Conservation (phyloP, 1,284 basidiomycete species). For the Cronartium ribicola region DNA sequence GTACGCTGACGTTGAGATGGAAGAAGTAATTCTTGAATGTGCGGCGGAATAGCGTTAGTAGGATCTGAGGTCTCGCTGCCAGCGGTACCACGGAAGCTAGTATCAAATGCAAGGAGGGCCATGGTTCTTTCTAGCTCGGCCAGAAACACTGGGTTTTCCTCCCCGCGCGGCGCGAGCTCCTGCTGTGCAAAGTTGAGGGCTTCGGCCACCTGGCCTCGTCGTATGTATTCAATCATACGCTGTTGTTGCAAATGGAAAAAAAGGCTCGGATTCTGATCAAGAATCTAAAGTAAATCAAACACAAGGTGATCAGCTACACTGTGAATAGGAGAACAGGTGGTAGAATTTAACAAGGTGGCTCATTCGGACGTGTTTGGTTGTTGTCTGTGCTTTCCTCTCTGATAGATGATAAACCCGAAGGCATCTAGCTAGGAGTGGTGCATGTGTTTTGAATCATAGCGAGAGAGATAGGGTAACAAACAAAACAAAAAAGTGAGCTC, state of each 20-base stretch:
- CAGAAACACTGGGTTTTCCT: constrained; percentile 89
- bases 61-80: constrained; percentile 65
- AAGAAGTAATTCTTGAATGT: constrained; percentile 61
- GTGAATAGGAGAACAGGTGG: too few relatives aligned
- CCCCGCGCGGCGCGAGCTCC: constrained; percentile 87
- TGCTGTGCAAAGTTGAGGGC: constrained; percentile 86
- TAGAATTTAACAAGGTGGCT: not conserved
- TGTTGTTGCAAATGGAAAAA: constrained; percentile 93
- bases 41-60: constrained; percentile 49
- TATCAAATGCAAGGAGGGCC: constrained; percentile 87
- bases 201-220: constrained; percentile 69
- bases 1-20: constrained; percentile 84
- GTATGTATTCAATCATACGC: constrained; percentile 89
- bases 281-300: constrained; percentile 62
- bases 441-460: constrained; percentile 27
- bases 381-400: constrained; percentile 43
- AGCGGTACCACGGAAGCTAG: constrained; percentile 48
- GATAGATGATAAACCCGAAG: not conserved
- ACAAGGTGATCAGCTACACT: not conserved
- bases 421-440: constrained; percentile 30
- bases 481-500: constrained; percentile 52
- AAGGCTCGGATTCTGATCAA: constrained; percentile 82
- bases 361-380: constrained; percentile 17
- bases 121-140: constrained; percentile 89
- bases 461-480: constrained; percentile 21